These are phyloP conservation scores for Alternaria postmessia DNA, from an alignment of 2,329 filamentous ascomycete species.

Conservation along the genomic window DNA sequence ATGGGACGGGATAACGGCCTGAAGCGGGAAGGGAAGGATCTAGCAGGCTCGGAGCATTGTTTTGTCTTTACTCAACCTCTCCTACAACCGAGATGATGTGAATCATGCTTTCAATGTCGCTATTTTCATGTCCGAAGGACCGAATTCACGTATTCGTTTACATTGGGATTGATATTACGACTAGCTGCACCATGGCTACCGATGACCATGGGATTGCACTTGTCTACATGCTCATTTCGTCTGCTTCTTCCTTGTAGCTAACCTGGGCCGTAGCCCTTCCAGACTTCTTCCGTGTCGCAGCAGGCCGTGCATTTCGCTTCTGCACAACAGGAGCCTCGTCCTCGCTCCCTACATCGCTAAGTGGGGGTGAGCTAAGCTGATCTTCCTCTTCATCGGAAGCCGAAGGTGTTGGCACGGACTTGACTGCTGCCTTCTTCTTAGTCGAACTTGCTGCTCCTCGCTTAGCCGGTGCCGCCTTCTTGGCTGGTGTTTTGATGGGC, in stretches of 20 bases:
- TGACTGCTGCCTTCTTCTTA: slow-evolving; percentile 50
- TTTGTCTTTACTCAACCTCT: slow-evolving; percentile 3
- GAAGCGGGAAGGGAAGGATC: slow-evolving; percentile 29
- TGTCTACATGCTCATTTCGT: slow-evolving; percentile 36
- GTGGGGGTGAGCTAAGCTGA: slow-evolving; percentile 44
- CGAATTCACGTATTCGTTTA: neutral
- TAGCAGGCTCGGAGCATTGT: slow-evolving; percentile 22
- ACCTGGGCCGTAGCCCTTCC: slow-evolving; percentile 35
- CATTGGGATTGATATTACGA: neutral
- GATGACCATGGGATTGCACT: neutral
- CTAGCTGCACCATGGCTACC: neutral
- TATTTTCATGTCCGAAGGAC: slow-evolving; percentile 8
- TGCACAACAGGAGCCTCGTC: slow-evolving; percentile 31
- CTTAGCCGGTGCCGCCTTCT: slow-evolving; percentile 44
- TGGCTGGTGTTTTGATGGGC: slow-evolving; percentile 48
- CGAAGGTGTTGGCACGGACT: slow-evolving; percentile 54
- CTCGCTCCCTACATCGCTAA: slow-evolving; percentile 52
- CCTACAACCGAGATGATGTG: slow-evolving; percentile 2
- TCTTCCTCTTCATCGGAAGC: slow-evolving; percentile 50
- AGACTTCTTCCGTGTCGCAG: slow-evolving; percentile 38
- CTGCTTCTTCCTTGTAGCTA: slow-evolving; percentile 47
- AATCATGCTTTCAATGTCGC: neutral
- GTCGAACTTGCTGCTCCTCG: slow-evolving; percentile 31
- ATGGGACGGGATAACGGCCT: slow-evolving; percentile 20
- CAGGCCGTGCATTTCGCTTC: slow-evolving; percentile 35